These are phyloP conservation scores for Podosphaera aphanis DNA, from an alignment of 2,329 filamentous ascomycete genomes.

Conservation along the genomic window DNA sequence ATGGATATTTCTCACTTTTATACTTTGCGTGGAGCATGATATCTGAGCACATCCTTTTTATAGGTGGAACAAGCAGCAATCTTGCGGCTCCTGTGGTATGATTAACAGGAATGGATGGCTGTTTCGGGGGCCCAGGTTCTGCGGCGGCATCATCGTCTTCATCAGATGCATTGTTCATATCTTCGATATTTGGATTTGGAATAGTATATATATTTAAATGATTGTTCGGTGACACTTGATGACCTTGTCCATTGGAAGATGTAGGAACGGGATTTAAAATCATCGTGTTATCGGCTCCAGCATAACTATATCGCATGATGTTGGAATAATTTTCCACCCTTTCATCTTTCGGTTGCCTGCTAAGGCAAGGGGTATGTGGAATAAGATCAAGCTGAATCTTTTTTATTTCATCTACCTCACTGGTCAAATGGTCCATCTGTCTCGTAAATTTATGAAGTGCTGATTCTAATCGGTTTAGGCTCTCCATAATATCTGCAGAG, in stretches of 20 bases:
- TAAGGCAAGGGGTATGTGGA: background rate
- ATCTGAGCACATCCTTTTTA: slow-evolving; percentile 30
- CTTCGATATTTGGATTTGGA: slow-evolving; percentile 14
- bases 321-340: background rate
- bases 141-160: slow-evolving; percentile 22
- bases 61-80: slow-evolving; percentile 49
- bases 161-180: slow-evolving; percentile 19
- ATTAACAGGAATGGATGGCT: slow-evolving; percentile 54
- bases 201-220: background rate
- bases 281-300: background rate
- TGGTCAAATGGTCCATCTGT: slow-evolving; percentile 2
- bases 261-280: background rate
- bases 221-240: background rate
- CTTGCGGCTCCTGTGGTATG: slow-evolving; percentile 81
- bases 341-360: background rate
- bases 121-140: slow-evolving; percentile 27
- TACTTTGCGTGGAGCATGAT: slow-evolving; percentile 26
- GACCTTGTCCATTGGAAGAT: background rate
- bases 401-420: slow-evolving; percentile 5
- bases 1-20: slow-evolving; percentile 45
- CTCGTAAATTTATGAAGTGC: slow-evolving; percentile 2
- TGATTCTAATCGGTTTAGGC: slow-evolving; percentile 11
- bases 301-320: background rate
- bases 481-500: slow-evolving; percentile 34
- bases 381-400: background rate